phyloP scores from a whole-genome alignment of 768 basidiomycete genomes.

The Boletus speciosus region DNA sequence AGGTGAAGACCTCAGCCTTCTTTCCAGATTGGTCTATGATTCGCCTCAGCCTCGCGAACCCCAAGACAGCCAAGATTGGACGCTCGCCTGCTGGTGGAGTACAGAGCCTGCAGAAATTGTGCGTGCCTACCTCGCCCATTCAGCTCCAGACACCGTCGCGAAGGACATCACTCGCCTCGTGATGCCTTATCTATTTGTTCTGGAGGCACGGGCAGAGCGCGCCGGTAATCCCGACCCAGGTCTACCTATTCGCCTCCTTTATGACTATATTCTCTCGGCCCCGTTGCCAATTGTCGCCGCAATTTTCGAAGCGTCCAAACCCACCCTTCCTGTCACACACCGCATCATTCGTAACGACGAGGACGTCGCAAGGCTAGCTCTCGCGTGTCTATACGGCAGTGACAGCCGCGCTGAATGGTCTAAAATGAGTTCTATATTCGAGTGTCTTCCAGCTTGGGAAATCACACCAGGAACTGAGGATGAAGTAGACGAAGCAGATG shows the following conservation, averaged over 20 bases:
- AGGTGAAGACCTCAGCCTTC: slow-evolving; percentile 88
- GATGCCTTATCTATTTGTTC: slow-evolving; percentile 88
- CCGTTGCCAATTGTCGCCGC: slow-evolving; percentile 66
- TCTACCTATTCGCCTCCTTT: slow-evolving; percentile 61
- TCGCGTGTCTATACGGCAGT: slow-evolving; percentile 86
- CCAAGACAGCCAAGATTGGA: slow-evolving; percentile 61
- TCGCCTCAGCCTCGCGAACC: slow-evolving; percentile 44
- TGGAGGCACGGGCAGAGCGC: slow-evolving; percentile 86
- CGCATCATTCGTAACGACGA: slow-evolving; percentile 79
- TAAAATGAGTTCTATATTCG: slow-evolving; percentile 89
- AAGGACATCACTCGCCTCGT: slow-evolving; percentile 73
- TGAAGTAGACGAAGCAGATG: slow-evolving; percentile 74
- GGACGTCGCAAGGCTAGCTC: slow-evolving; percentile 80
- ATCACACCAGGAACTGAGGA: slow-evolving; percentile 51
- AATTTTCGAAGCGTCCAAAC: slow-evolving; percentile 89
- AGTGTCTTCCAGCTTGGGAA: slow-evolving; percentile 93
- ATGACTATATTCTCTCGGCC: slow-evolving; percentile 68
- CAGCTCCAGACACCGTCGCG: slow-evolving; percentile 62
- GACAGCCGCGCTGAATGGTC: slow-evolving; percentile 69
- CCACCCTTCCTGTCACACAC: slow-evolving; percentile 66
- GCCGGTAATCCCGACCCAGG: slow-evolving; percentile 63
- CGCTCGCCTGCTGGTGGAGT: slow-evolving; percentile 65
- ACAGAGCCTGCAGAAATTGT: slow-evolving; percentile 67
- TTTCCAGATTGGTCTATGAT: slow-evolving; percentile 87
- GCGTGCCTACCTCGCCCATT: slow-evolving; percentile 69